Evolutionary conservation across 1,284 basidiomycete species (phyloP).

Genomic region (Ustilago tritici): DNA sequence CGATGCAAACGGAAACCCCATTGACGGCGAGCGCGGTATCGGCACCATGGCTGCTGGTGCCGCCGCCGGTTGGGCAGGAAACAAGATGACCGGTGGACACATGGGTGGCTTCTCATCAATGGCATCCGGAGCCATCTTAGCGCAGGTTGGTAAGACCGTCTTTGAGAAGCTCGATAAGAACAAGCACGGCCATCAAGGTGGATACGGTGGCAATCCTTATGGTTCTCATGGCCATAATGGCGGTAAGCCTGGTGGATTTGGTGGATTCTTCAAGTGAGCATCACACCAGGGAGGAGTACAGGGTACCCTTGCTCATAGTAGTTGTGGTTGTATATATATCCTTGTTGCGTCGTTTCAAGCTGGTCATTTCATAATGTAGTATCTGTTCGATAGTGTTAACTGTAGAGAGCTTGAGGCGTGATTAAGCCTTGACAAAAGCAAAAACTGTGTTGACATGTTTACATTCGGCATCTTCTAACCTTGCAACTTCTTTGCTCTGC

Average conservation of each 20-base stretch:
- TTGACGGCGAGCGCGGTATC: conserved; percentile 58
- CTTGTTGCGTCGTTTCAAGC: background rate
- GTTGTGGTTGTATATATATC: background rate
- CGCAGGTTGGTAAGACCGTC: conserved; percentile 58
- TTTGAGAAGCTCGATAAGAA: conserved; percentile 51
- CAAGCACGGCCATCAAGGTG: conserved; percentile 26
- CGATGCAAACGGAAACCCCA: conserved; percentile 58
- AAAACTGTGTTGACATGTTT: conserved; percentile 33
- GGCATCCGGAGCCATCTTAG: conserved; percentile 54
- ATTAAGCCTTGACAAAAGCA: conserved; percentile 29
- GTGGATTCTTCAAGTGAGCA: conserved; percentile 41
- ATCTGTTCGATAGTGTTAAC: background rate
- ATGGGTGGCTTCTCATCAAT: conserved; percentile 47
- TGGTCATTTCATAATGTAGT: background rate
- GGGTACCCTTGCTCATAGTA: background rate
- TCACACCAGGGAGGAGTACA: too few relatives aligned
- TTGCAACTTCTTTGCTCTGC: conserved; percentile 49
- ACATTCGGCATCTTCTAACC: conserved; percentile 51
- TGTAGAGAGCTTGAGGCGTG: background rate
- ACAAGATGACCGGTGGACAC: conserved; percentile 56
- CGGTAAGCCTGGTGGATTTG: conserved; percentile 26
- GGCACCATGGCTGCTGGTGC: conserved; percentile 63
- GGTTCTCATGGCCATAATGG: conserved; percentile 25
- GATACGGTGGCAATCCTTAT: conserved; percentile 27
- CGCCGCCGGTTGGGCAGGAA: conserved; percentile 54